Percentiles rank a stretch among this genome's conserved stretches.
These are phyloP conservation scores for Penicillium longicatenatum DNA, from an alignment of 495 filamentous ascomycete species.

Conservation along the genomic window DNA sequence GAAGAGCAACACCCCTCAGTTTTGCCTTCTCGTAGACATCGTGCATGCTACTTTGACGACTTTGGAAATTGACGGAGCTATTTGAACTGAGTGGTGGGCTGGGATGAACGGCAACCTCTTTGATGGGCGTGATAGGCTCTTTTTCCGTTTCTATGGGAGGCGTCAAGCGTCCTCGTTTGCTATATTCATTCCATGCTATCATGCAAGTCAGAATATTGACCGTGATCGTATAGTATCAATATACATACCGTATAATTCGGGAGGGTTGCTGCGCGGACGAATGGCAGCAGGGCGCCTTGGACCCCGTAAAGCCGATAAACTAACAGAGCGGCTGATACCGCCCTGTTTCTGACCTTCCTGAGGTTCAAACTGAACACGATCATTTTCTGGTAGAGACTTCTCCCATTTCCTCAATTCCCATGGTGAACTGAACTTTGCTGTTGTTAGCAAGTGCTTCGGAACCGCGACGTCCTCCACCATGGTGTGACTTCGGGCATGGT, in stretches of 20 bases:
- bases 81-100: neutral
- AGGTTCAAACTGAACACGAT: conserved; percentile 14
- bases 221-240: neutral
- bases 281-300: conserved; percentile 13
- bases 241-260: conserved; percentile 19
- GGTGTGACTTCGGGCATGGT: neutral
- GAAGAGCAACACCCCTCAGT: conserved; percentile 28
- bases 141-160: conserved; percentile 11
- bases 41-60: conserved; percentile 18
- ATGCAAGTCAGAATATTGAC: neutral
- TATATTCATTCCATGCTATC: conserved; percentile 11
- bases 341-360: conserved; percentile 6
- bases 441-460: conserved; percentile 23
- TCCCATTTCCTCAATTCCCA: conserved; percentile 27
- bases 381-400: conserved; percentile 24
- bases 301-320: conserved; percentile 19
- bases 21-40: conserved; percentile 31
- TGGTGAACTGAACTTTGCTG: conserved; percentile 29
- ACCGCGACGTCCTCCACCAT: conserved; percentile 28
- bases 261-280: conserved; percentile 22
- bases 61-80: conserved; percentile 11
- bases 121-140: conserved; percentile 21
- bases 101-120: conserved; percentile 14
- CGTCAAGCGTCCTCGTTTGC: neutral
- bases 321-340: conserved; percentile 17